Base-by-base conservation (phyloP, 257 asterid species). In the Scutellaria baicalensis region DNA sequence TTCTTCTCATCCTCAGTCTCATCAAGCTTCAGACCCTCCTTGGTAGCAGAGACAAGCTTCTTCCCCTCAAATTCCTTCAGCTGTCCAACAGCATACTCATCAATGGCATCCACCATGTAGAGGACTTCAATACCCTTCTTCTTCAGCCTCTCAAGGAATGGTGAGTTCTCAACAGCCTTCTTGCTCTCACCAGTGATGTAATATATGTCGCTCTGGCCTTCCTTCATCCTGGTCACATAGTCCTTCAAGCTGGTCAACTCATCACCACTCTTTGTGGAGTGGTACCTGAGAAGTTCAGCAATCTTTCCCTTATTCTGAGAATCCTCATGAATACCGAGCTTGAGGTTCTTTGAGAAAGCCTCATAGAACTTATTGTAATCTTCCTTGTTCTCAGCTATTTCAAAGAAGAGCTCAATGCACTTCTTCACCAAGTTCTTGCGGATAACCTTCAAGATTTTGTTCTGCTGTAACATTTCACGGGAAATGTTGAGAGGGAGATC, bases 401-500 rank as follows among this genome's bases (percentile, higher is more conserved):
- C 89, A 44, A 79, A 79, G 82, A 87, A 83, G n/a, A 87, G 76
- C 78, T 87, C 91, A 3, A 87, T 66, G 82, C 91, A 87, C 73
- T 87, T 87, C 89, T 85, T 87, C 44, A 85, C 94, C 83, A 87
- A 68, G 43, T 87, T 87, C 85, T 87, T 87, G 57, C 91, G 87
- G 66, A 87, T 87, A 10, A 84, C 91, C 87, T 87, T 84, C 66
- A 87, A 48, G 66, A 84, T 86, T 77, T 87, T 87, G 82, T 87
- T 87, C 77, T 84, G 88, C 72, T 86, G 90, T 65, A 86, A 58
- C 72, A 49, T 82, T 74, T 86, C 93, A 21, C 90, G 74, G 6
- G 88, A 86, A 58, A 84, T 84, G 84, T 86, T 84, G 38, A 86
- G 88, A n/a, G 93, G 93, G 54, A 86, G 65, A 38, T 86, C 90